A percentile compares a stretch with the other conserved stretches of the same genome.
phyloP scores from a whole-genome alignment of 441 rosid species.

The Erodium moschatum region DNA sequence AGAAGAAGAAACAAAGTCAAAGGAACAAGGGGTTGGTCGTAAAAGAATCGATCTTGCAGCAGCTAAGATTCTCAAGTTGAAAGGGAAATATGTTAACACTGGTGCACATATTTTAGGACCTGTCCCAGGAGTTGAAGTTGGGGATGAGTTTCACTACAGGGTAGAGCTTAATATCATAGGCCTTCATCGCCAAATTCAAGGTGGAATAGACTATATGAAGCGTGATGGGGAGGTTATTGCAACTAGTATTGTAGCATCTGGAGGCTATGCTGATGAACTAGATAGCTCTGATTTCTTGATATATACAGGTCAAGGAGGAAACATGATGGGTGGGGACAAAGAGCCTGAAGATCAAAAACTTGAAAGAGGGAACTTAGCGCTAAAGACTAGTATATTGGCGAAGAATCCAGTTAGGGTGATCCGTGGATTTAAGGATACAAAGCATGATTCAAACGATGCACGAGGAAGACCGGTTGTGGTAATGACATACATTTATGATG shows the following conservation, averaged over 20 bases:
- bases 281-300: slow-evolving; percentile 64
- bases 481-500: slow-evolving; percentile 56
- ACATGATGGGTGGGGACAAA: slow-evolving; percentile 39
- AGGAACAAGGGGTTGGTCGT: slow-evolving; percentile 8
- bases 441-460: slow-evolving; percentile 30
- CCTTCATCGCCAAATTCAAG: slow-evolving; percentile 58
- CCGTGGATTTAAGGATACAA: slow-evolving; percentile 41
- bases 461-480: slow-evolving; percentile 22
- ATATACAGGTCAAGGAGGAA: slow-evolving; percentile 86
- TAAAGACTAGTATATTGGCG: slow-evolving; percentile 46
- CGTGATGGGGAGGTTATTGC: slow-evolving; percentile 34
- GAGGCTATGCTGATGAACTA: slow-evolving; percentile 62
- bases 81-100: slow-evolving; percentile 34
- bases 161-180: slow-evolving; percentile 79
- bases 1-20: slow-evolving; percentile 51
- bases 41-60: slow-evolving; percentile 58
- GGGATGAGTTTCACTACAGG: slow-evolving; percentile 78
- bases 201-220: slow-evolving; percentile 68
- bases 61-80: slow-evolving; percentile 41
- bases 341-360: slow-evolving; percentile 74
- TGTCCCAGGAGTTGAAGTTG: slow-evolving; percentile 82
- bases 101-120: slow-evolving; percentile 47
- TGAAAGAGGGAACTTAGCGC: slow-evolving; percentile 58
- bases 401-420: slow-evolving; percentile 75
- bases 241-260: slow-evolving; percentile 73